phyloP scores from a whole-genome alignment of 1,284 basidiomycete genomes.

The Pulchroboletus neoregius region DNA sequence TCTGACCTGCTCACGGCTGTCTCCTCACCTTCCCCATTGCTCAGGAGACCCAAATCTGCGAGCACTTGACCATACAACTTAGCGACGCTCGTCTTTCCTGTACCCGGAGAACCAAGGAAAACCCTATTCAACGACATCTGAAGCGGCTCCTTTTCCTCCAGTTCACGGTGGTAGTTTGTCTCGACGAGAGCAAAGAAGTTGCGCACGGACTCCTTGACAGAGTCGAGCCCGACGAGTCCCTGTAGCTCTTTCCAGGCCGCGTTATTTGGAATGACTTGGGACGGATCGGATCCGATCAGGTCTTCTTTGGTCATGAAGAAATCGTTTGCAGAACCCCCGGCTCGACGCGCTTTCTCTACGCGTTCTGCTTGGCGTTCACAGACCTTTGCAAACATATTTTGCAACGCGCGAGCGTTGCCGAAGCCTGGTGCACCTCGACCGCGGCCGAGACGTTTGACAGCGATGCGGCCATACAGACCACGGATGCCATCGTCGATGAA shows the following conservation, averaged over 20 bases:
- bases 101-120: constrained; percentile 60
- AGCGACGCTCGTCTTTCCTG: constrained; percentile 64
- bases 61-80: constrained; percentile 58
- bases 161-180: constrained; percentile 55
- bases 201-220: constrained; percentile 52
- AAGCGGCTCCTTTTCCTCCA: constrained; percentile 49
- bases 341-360: constrained; percentile 38
- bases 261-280: constrained; percentile 42
- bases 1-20: not conserved
- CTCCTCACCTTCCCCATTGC: constrained; percentile 57
- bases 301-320: constrained; percentile 50
- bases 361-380: constrained; percentile 50
- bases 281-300: constrained; percentile 59
- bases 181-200: constrained; percentile 43
- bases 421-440: constrained; percentile 54
- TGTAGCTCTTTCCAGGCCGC: constrained; percentile 50
- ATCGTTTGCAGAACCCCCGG: constrained; percentile 43
- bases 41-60: constrained; percentile 52
- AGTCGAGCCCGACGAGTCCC: constrained; percentile 45
- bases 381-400: constrained; percentile 46
- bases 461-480: constrained; percentile 53
- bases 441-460: constrained; percentile 51
- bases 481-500: constrained; percentile 49
- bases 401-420: constrained; percentile 60
- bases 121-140: constrained; percentile 57